These are phyloP conservation scores for Saccharomyces hybrid DNA, from an alignment of 1,139 yeast species.

Conservation along the genomic window DNA sequence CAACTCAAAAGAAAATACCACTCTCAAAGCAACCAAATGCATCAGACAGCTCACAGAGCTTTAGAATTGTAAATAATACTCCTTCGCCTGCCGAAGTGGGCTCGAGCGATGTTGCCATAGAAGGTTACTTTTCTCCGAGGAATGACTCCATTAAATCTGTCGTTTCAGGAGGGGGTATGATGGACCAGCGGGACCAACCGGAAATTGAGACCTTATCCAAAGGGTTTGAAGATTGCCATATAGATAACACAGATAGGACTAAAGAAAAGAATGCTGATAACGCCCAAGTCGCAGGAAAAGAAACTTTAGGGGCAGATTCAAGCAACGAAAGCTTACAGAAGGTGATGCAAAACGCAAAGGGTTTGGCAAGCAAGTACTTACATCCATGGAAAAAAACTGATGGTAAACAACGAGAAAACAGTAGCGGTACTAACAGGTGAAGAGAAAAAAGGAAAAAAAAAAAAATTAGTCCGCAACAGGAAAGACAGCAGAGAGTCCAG, in stretches of 20 bases:
- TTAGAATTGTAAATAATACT: conserved; percentile 12
- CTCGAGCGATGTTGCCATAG: conserved; percentile 45
- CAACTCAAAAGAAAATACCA: neutral
- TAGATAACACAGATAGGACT: neutral
- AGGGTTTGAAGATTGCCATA: neutral
- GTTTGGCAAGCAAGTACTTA: conserved; percentile 20
- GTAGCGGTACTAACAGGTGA: conserved; percentile 3
- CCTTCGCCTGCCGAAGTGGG: conserved; percentile 19
- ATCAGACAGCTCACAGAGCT: conserved; percentile 6
- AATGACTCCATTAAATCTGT: conserved; percentile 25
- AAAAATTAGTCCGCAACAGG: neutral
- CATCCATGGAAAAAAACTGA: conserved; percentile 18
- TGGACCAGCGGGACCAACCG: neutral
- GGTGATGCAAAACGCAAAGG: conserved; percentile 20
- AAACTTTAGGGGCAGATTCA: neutral
- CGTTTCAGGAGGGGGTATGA: conserved; percentile 16
- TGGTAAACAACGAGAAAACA: conserved; percentile 5
- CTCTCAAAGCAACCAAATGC: neutral
- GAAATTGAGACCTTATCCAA: neutral
- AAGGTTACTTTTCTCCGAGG: conserved; percentile 32
- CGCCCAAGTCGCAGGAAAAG: neutral
- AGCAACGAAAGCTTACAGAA: conserved; percentile 17
- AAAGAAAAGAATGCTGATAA: neutral
- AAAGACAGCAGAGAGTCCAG: neutral
- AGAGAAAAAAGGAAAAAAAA: neutral